Conservation (phyloP, 2,329 filamentous ascomycete species). For the Dothistroma pini region DNA sequence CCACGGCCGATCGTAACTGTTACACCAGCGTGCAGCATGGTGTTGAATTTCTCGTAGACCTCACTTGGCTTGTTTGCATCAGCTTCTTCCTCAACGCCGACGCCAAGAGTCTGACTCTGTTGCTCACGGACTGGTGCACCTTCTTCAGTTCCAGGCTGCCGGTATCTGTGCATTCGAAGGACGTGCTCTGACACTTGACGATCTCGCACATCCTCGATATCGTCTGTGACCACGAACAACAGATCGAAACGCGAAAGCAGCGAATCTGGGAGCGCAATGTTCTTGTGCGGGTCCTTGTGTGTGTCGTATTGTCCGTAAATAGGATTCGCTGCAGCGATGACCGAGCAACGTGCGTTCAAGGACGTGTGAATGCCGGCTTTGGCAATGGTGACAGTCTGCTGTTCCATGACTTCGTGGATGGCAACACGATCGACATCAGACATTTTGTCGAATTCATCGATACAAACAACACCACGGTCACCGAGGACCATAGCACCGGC, state of each 20-base stretch:
- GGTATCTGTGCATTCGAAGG: conserved; percentile 93
- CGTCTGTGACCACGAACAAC: conserved; percentile 94
- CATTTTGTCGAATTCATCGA: conserved; percentile 99
- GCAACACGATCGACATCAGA: conserved; percentile 96
- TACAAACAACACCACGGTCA: conserved; percentile 95
- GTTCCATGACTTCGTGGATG: conserved; percentile 99
- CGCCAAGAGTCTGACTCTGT: conserved; percentile 75
- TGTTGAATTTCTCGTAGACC: conserved; percentile 93
- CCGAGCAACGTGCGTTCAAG: conserved; percentile 92
- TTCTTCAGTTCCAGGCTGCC: conserved; percentile 87
- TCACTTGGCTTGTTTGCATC: conserved; percentile 71
- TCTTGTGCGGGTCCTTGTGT: conserved; percentile 97
- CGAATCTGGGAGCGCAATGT: conserved; percentile 95
- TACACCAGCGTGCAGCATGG: conserved; percentile 91
- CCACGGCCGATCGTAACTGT: conserved; percentile 71
- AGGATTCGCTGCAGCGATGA: conserved; percentile 93
- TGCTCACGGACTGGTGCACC: conserved; percentile 92
- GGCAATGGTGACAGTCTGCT: conserved; percentile 98
- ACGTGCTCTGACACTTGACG: conserved; percentile 94
- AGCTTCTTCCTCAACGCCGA: conserved; percentile 75
- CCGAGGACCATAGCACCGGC: conserved; percentile 98
- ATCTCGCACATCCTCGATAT: conserved; percentile 92
- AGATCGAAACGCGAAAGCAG: conserved; percentile 97
- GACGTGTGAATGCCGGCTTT: conserved; percentile 99
- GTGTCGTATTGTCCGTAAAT: conserved; percentile 98